Base-by-base conservation (phyloP, 768 basidiomycete species). In the Lactifluus piperatus region DNA sequence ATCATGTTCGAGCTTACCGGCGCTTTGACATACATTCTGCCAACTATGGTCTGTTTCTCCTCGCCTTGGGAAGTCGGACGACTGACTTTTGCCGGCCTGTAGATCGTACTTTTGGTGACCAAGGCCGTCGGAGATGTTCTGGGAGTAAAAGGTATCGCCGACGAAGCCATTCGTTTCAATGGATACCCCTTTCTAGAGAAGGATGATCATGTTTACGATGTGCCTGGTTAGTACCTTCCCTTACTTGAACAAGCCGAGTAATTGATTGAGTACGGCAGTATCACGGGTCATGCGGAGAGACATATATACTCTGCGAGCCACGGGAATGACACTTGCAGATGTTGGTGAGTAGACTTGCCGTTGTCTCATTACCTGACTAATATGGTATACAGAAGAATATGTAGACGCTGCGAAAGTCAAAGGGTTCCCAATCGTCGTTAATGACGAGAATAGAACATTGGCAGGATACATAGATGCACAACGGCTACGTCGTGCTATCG, bases 1-100 rank as follows among this genome's bases (percentile, higher is more conserved):
- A 94, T 99, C 72, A 98, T 99, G 94, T 98, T 97, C 70, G 95
- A 98, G 68, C 78, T 99, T 20, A 99, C 97, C 4, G 97, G 97
- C 13, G 95, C 97, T 6, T 71, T 98, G 67, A 97, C 93, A 20
- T 98, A 99, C 69, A 94, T 98, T 65, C 74, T 99, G 27, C 97
- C 97, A 6, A 94, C 93, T 14, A 99, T 99, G 97, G 95, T 94
- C 64, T 65, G 79, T 67, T 43, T 22, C 22, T 22, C 16, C 46
- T 27, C 20, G 44, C 26, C 46, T 47, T 57, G 52, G 50, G 63
- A 66, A 44, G n/a, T 59, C 64, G 54, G 59, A 34, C 10, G 18
- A 44, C 41, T 63, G 34, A 53, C 16, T 26, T 37, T 52, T 34
- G n/a, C n/a, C 49, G 30, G 24, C n/a, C 24, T 62, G 54, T 62